Conservation (phyloP, 2,329 filamentous ascomycete species). For the Ophiognomonia clavigignenti-juglandacearum region DNA sequence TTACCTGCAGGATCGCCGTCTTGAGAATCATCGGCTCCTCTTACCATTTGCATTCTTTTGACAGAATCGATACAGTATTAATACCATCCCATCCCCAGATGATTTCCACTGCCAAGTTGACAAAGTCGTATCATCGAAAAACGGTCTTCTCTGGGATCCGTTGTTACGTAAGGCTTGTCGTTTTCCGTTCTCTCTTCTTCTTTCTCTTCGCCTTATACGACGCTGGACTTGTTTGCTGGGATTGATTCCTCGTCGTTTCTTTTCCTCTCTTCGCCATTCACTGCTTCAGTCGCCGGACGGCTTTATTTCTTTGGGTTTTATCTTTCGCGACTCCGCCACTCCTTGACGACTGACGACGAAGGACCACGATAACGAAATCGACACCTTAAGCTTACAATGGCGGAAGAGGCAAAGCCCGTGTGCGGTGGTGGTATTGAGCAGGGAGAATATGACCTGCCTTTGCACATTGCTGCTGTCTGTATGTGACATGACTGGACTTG, state of each 20-base stretch:
- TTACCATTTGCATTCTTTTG: constrained; percentile 1
- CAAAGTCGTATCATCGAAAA: no score
- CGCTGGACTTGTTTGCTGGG: no score
- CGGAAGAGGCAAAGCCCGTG: constrained; percentile 30
- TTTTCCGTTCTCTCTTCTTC: constrained; percentile 16
- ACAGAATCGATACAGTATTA: background rate
- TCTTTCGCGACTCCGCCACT: constrained; percentile 1
- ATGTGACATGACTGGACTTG: no score
- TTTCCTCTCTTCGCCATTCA: constrained; percentile 17
- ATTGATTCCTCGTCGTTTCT: constrained; percentile 11
- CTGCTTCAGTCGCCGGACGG: constrained; percentile 12
- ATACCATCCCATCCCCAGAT: constrained; percentile 3
- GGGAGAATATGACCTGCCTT: constrained; percentile 37
- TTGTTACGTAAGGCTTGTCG: background rate
- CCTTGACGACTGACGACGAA: no score
- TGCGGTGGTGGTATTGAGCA: constrained; percentile 32
- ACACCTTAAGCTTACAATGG: no score
- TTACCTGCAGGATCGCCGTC: constrained; percentile 9
- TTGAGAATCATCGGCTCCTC: constrained; percentile 7
- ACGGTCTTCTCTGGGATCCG: no score
- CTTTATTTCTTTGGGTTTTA: constrained; percentile 1
- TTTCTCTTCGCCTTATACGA: constrained; percentile 11
- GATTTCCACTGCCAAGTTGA: no score
- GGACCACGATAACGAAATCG: no score
- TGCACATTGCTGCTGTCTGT: constrained; percentile 39